Percentiles rank a stretch among this genome's conserved stretches.
These are phyloP conservation scores for Austroboletus niveus DNA, from an alignment of 1,284 basidiomycete genomes.

Conservation along the genomic window DNA sequence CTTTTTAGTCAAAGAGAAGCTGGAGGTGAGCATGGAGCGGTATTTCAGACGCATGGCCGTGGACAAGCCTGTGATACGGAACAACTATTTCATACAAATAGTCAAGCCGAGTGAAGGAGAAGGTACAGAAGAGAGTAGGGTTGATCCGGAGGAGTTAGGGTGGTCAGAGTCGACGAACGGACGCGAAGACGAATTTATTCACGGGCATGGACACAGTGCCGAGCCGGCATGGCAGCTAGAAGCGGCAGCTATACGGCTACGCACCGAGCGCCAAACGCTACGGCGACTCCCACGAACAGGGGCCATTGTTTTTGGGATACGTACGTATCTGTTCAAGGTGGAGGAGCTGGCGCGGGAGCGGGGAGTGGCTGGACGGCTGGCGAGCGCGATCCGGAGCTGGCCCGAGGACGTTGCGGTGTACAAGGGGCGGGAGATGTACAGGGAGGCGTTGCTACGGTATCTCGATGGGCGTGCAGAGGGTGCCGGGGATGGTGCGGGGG, in stretches of 20 bases:
- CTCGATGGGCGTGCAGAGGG: constrained; percentile 43
- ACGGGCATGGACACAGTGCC: constrained; percentile 45
- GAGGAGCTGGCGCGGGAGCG: constrained; percentile 56
- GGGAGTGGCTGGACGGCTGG: constrained; percentile 66
- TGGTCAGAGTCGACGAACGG: constrained; percentile 70
- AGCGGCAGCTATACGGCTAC: constrained; percentile 49
- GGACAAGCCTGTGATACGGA: constrained; percentile 68
- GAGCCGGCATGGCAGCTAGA: constrained; percentile 51
- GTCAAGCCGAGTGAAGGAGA: constrained; percentile 32
- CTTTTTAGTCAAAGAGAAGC: constrained; percentile 58
- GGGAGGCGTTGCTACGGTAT: constrained; percentile 43
- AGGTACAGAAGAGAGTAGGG: constrained; percentile 49
- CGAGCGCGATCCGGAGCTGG: constrained; percentile 67
- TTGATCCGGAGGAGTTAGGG: constrained; percentile 64
- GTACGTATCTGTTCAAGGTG: constrained; percentile 68
- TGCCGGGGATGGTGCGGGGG: constrained; percentile 17
- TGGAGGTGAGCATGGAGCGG: constrained; percentile 62
- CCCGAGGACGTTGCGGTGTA: constrained; percentile 59
- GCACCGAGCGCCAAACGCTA: constrained; percentile 73
- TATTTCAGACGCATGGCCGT: constrained; percentile 67
- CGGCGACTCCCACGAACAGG: constrained; percentile 65
- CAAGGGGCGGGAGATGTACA: constrained; percentile 57
- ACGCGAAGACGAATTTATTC: constrained; percentile 53
- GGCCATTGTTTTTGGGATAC: constrained; percentile 75
- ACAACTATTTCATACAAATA: constrained; percentile 70